phyloP scores from a whole-genome alignment of 352 stramenopile species.

The Achlya hypogyna region DNA sequence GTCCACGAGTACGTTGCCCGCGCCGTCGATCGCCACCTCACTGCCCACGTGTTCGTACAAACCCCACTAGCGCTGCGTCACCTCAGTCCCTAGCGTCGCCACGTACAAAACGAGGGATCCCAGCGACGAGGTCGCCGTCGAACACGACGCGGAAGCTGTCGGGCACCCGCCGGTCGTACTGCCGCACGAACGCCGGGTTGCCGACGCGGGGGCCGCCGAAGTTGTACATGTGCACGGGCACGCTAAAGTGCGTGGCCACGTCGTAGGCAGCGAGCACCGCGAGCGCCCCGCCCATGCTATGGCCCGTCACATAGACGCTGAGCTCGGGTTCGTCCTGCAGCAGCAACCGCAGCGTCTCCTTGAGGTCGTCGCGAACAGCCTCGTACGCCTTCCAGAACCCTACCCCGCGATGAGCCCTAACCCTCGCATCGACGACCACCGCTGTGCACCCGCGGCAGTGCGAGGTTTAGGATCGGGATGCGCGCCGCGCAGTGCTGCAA shows the following conservation, averaged over 20 bases:
- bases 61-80: constrained; percentile 37
- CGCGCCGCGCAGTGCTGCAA: constrained; percentile 55
- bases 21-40: constrained; percentile 53
- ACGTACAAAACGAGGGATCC: constrained; percentile 64
- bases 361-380: constrained; percentile 65
- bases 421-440: constrained; percentile 31
- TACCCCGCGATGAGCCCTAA: constrained; percentile 25
- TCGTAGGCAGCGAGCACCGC: constrained; percentile 84
- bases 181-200: constrained; percentile 68
- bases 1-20: constrained; percentile 74
- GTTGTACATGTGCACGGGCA: constrained; percentile 84
- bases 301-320: constrained; percentile 87
- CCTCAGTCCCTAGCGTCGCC: too few species aligned
- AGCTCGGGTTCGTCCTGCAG: constrained; percentile 75
- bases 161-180: constrained; percentile 65
- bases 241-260: constrained; percentile 73
- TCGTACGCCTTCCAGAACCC: constrained; percentile 82
- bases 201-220: constrained; percentile 80
- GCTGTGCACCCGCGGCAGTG: constrained; percentile 72
- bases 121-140: constrained; percentile 71
- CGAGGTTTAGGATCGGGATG: constrained; percentile 75
- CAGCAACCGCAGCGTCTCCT: constrained; percentile 65
- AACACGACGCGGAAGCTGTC: constrained; percentile 77
- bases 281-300: constrained; percentile 87
- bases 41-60: constrained; percentile 69